A percentile compares a stretch with the other conserved stretches of the same genome.
These are phyloP conservation scores for Candida odintsovae DNA, from an alignment of 805 yeast genomes.

Conservation along the genomic window DNA sequence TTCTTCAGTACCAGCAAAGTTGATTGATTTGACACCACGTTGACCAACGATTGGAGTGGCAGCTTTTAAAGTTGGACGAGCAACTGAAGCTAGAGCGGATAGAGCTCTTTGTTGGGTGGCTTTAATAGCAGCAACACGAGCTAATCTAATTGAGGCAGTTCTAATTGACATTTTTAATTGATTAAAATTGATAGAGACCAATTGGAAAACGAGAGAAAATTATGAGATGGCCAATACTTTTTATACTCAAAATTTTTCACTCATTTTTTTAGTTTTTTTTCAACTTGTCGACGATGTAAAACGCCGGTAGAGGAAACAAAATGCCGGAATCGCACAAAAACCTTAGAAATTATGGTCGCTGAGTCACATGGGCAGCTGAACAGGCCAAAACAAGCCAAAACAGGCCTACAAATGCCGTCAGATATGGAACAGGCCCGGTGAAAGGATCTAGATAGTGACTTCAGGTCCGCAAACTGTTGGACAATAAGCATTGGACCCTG, in stretches of 20 bases:
- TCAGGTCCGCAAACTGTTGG: no score
- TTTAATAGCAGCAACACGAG: slow-evolving; percentile 38
- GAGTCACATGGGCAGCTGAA: not conserved
- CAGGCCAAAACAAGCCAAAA: not conserved
- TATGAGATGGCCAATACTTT: not conserved
- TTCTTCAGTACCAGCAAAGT: slow-evolving; percentile 98
- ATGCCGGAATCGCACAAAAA: not conserved
- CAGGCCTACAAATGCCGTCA: no score
- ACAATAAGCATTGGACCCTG: no score
- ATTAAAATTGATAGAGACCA: not conserved
- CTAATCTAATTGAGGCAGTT: slow-evolving; percentile 43
- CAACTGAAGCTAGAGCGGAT: slow-evolving; percentile 43
- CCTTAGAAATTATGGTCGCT: no score
- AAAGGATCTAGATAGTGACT: no score
- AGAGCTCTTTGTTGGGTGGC: slow-evolving; percentile 54
- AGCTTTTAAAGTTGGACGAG: slow-evolving; percentile 55
- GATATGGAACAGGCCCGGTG: no score
- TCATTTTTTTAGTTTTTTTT: not conserved
- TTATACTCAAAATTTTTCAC: not conserved
- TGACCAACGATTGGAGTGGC: slow-evolving; percentile 49
- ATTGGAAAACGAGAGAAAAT: not conserved
- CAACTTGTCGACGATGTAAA: not conserved
- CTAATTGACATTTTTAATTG: slow-evolving; percentile 32
- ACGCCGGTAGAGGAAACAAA: not conserved
- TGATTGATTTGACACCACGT: slow-evolving; percentile 94